These are phyloP conservation scores for Skeletonema marinoi DNA, from an alignment of 108 stramenopile genomes.

Conservation along the genomic window DNA sequence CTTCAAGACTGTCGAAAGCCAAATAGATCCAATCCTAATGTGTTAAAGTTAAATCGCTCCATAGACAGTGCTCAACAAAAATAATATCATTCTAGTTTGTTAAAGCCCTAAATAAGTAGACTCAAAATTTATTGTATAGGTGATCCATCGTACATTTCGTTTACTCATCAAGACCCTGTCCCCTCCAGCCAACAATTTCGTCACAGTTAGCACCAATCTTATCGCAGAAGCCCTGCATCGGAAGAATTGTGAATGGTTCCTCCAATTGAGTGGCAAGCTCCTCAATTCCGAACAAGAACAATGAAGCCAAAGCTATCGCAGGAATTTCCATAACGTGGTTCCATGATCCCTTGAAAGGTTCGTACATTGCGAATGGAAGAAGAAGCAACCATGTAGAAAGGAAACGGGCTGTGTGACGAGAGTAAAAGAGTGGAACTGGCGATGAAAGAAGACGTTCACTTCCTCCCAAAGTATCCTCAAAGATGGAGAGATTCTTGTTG, in stretches of 20 bases:
- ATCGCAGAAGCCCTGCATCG: slow-evolving; percentile 74
- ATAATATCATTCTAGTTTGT: not conserved
- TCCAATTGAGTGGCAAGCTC: slow-evolving; percentile 74
- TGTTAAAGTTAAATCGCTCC: not conserved
- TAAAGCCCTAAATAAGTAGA: not conserved
- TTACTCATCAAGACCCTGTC: slow-evolving; percentile 8
- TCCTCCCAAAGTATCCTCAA: slow-evolving; percentile 44
- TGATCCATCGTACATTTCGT: not conserved
- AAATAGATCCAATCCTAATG: not conserved
- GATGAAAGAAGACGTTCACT: slow-evolving; percentile 64
- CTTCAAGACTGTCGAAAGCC: not conserved
- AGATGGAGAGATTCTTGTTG: slow-evolving; percentile 57
- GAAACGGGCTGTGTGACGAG: slow-evolving; percentile 69
- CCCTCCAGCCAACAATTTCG: slow-evolving; percentile 54
- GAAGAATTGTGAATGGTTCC: slow-evolving; percentile 78
- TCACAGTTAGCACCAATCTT: slow-evolving; percentile 56
- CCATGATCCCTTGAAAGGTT: slow-evolving; percentile 52
- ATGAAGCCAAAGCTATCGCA: slow-evolving; percentile 48
- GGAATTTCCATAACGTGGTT: slow-evolving; percentile 67
- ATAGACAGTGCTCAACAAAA: not conserved
- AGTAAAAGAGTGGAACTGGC: slow-evolving; percentile 69
- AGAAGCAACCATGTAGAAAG: slow-evolving; percentile 58
- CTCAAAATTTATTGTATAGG: not conserved
- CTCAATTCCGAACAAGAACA: slow-evolving; percentile 75
- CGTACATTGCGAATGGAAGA: slow-evolving; percentile 61